phyloP scores from a whole-genome alignment of 169 alveolate genomes.

The Miamiensis avidus region DNA sequence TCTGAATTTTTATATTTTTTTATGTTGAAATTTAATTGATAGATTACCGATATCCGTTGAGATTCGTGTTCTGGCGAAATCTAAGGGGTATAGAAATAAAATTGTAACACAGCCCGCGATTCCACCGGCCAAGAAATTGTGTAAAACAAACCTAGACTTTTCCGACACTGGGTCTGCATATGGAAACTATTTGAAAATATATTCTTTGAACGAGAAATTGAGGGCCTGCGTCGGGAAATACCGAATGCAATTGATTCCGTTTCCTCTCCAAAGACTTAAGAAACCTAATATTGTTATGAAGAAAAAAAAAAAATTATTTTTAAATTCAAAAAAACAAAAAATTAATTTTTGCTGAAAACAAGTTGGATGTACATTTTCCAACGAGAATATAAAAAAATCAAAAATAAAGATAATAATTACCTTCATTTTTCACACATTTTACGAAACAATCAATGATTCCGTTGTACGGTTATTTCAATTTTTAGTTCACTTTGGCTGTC shows the following conservation, averaged over 20 bases:
- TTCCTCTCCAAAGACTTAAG: slow-evolving; percentile 95
- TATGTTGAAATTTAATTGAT: no score
- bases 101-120: slow-evolving; percentile 91
- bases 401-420: slow-evolving; percentile 7
- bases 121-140: slow-evolving; percentile 93
- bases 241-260: slow-evolving; percentile 93
- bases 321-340: no score
- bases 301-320: no score
- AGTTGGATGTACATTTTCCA: no score
- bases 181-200: slow-evolving; percentile 16
- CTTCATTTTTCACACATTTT: slow-evolving; percentile 47
- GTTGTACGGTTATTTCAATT: slow-evolving; percentile 30
- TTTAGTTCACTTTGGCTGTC: slow-evolving; percentile 37
- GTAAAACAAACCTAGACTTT: slow-evolving; percentile 75
- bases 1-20: no score
- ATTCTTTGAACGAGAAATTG: slow-evolving; percentile 50
- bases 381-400: no score
- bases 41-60: slow-evolving; percentile 94
- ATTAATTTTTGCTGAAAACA: no score
- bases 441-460: slow-evolving; percentile 45
- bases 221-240: slow-evolving; percentile 57
- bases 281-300: no score
- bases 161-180: neutral
- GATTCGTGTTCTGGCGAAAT: slow-evolving; percentile 94
- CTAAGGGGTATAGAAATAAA: slow-evolving; percentile 94